Evolutionary conservation across 2,329 filamentous ascomycete species (phyloP).

Genomic region (Cytospora chrysosperma): DNA sequence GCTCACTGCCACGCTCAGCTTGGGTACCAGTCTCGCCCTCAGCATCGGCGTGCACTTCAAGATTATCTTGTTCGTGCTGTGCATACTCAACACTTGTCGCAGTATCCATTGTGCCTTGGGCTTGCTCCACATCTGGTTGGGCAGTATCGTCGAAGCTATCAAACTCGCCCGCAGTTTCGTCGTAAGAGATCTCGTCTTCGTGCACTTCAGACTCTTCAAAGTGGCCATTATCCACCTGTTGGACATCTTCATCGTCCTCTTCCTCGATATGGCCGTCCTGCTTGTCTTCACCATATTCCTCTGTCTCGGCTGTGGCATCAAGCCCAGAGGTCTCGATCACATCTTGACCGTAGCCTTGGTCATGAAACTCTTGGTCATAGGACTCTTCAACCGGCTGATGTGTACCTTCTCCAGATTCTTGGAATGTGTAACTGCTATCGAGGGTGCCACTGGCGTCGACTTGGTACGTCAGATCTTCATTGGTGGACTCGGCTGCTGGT

Average conservation of each 20-base stretch:
- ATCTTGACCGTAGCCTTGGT: conserved; percentile 3
- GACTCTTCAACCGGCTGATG: not conserved
- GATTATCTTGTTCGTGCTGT: not conserved
- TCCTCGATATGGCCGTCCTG: conserved; percentile 13
- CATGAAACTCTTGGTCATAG: not conserved
- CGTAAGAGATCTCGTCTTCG: conserved; percentile 40
- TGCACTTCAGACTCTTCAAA: conserved; percentile 25
- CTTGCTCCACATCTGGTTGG: conserved; percentile 9
- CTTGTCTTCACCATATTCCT: conserved; percentile 17
- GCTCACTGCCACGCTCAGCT: not conserved
- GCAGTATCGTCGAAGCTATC: conserved; percentile 26
- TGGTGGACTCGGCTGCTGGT: conserved; percentile 11
- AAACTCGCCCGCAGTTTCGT: conserved; percentile 24
- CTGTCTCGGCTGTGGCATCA: not conserved
- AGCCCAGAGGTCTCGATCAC: not conserved
- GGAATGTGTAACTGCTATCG: not conserved
- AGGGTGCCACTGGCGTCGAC: not conserved
- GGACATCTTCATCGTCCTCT: conserved; percentile 9
- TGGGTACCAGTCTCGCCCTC: conserved; percentile 19
- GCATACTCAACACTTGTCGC: conserved; percentile 7
- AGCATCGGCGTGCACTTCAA: conserved; percentile 17
- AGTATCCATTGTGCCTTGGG: conserved; percentile 4
- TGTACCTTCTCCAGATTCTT: not conserved
- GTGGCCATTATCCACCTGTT: not conserved
- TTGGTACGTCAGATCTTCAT: not conserved